phyloP scores from a whole-genome alignment of 2,329 filamentous ascomycete species.

The Fusarium floridanum region DNA sequence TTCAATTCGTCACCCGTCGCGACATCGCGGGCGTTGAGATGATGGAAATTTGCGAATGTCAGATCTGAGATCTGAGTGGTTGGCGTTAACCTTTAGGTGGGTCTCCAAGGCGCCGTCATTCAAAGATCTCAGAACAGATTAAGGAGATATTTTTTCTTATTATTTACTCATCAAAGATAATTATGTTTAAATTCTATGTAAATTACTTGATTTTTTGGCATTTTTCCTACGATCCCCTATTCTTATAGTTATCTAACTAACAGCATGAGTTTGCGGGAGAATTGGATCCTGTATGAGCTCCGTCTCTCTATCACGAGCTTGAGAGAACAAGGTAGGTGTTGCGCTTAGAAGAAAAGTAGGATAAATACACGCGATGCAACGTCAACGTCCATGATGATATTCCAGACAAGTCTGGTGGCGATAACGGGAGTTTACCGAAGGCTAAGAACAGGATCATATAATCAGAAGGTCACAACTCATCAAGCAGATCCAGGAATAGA shows the following conservation, averaged over 20 bases:
- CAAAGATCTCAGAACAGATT: neutral
- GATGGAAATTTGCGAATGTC: slow-evolving; percentile 20
- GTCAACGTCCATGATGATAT: neutral
- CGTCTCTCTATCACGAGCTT: neutral
- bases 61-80: slow-evolving; percentile 14
- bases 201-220: neutral
- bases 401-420: neutral
- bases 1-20: slow-evolving; percentile 32
- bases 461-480: neutral
- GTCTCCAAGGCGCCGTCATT: neutral
- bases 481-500: neutral
- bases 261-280: neutral
- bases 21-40: neutral
- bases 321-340: neutral
- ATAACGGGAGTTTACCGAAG: neutral
- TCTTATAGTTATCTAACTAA: neutral
- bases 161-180: too few species aligned
- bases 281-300: neutral
- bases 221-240: neutral
- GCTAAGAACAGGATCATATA: neutral
- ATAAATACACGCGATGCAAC: neutral
- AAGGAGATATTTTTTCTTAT: too few species aligned
- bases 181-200: too few species aligned
- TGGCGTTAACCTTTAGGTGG: neutral
- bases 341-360: neutral